A percentile compares a stretch with the other conserved stretches of the same genome.
These are phyloP conservation scores for Suillus weaverae DNA, from an alignment of 768 basidiomycete species.

Conservation along the genomic window DNA sequence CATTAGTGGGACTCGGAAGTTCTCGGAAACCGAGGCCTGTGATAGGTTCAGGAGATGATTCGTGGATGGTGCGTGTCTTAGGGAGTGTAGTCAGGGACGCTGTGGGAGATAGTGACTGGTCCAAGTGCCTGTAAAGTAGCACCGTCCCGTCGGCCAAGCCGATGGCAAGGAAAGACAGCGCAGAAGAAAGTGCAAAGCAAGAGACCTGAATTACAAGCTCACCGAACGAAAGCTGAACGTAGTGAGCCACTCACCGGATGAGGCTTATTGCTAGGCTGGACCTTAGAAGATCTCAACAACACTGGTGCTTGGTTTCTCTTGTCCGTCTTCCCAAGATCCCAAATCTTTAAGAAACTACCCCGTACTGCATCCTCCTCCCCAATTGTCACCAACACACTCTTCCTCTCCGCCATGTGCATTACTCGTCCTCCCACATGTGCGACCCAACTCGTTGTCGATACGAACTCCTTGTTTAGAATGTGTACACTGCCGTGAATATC, in stretches of 20 bases:
- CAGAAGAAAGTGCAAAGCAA: slow-evolving; percentile 73
- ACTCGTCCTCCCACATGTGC: slow-evolving; percentile 80
- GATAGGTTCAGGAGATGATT: slow-evolving; percentile 83
- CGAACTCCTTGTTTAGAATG: slow-evolving; percentile 72
- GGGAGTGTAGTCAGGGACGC: slow-evolving; percentile 75
- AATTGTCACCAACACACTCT: slow-evolving; percentile 81
- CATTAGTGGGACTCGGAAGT: slow-evolving; percentile 29
- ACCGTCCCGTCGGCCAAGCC: slow-evolving; percentile 96
- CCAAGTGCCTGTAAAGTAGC: slow-evolving; percentile 85
- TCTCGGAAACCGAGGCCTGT: slow-evolving; percentile 89
- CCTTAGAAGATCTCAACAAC: slow-evolving; percentile 72
- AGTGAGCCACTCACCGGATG: slow-evolving; percentile 57
- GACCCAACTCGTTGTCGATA: slow-evolving; percentile 70
- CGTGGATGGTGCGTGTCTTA: slow-evolving; percentile 82
- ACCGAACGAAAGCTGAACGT: neutral
- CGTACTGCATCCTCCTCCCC: slow-evolving; percentile 82
- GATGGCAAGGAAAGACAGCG: slow-evolving; percentile 82
- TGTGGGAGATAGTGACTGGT: slow-evolving; percentile 78
- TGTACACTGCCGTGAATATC: slow-evolving; percentile 87
- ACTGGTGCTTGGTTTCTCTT: slow-evolving; percentile 61
- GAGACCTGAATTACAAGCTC: slow-evolving; percentile 52
- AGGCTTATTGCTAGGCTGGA: slow-evolving; percentile 73
- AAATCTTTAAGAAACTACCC: slow-evolving; percentile 78
- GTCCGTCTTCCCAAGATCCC: slow-evolving; percentile 78
- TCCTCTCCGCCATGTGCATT: slow-evolving; percentile 82